Base-by-base conservation (phyloP, 2,329 filamentous ascomycete genomes). In the Pseudocercospora pini-densiflorae region DNA sequence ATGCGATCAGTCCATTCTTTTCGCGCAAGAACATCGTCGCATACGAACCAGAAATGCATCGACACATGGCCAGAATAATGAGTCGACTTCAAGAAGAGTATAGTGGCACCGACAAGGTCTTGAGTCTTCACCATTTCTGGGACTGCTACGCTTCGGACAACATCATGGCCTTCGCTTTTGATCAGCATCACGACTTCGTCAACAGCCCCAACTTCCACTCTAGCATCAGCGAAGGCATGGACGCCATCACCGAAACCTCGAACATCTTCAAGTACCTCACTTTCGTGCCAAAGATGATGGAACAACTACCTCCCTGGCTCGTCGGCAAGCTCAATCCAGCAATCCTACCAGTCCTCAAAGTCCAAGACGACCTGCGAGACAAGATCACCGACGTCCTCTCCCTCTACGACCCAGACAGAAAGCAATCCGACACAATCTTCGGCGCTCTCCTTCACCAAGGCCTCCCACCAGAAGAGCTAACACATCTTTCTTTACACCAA, bases 401-500 rank as follows among this genome's bases (percentile, higher is more conserved):
- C 24, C 23, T 31, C 27, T 23, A 55, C 51, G 51, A 55, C 16
- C 51, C 51, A 1, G 24, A 27, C 36, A n/a, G 24, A 29, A 63
- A 21, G 61, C 53, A 43, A 54, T 60, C 61, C 14, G 43, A 57
- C 14, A 63, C 66, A 12, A 36, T 68, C 23, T 66, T 67, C 62
- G 57, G 59, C 64, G 62, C 64, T 3, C 31, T 67, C 12, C 47
- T 67, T 12, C 40, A 67, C 12, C 61, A 64, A 49, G 54, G 40
- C 23, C 47, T 65, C 9, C 57, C 59, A 51, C 76, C 76, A 5
- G 76, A 78, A 67, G 76, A 76, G 24, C 27, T 59, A 31, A 81
- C 79, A 7, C 74, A 78, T 33, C 76, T 74, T 29, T 75, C 77
- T 27, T 69, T 76, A 6, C 70, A 78, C 45, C 79, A 83, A 19